Percentiles rank a stretch among this genome's conserved stretches.
phyloP scores from a whole-genome alignment of 129 eudicot genomes.

The Saposhnikovia divaricata region DNA sequence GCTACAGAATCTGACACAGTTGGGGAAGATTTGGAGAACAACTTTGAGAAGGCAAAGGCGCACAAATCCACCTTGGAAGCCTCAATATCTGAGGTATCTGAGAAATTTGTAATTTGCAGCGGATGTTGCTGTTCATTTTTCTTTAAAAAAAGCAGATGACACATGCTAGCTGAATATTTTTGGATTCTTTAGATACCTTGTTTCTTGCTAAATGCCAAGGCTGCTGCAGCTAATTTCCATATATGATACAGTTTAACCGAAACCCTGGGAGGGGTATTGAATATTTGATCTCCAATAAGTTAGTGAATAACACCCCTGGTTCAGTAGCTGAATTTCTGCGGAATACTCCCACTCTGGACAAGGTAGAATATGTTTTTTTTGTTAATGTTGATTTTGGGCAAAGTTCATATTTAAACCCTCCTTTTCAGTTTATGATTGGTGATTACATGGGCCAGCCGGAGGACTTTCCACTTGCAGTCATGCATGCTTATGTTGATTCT shows the following conservation, averaged over 20 bases:
- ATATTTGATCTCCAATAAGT: constrained; percentile 54
- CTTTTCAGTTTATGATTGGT: constrained; percentile 83
- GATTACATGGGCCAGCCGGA: constrained; percentile 98
- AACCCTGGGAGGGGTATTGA: constrained; percentile 72
- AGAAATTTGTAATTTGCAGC: neutral
- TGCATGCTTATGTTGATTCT: constrained; percentile 98
- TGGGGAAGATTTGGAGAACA: constrained; percentile 45
- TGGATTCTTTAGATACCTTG: neutral
- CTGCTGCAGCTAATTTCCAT: constrained; percentile 12
- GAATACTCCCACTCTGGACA: constrained; percentile 71
- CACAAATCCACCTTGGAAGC: constrained; percentile 94
- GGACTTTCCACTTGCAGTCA: constrained; percentile 93
- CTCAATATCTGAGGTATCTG: constrained; percentile 72
- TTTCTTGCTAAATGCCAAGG: neutral
- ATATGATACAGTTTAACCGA: constrained; percentile 73
- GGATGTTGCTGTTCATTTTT: neutral
- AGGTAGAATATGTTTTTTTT: constrained; percentile 32
- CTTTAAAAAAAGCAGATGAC: neutral
- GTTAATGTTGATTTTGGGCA: neutral
- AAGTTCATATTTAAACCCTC: neutral
- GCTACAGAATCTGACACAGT: constrained; percentile 33
- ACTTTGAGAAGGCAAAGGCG: constrained; percentile 93
- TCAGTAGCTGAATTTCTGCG: constrained; percentile 88
- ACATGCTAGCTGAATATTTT: neutral
- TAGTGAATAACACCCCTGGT: constrained; percentile 84